A percentile compares a stretch with the other conserved stretches of the same genome.
Conservation (phyloP, 768 basidiomycete species). For the Suillus sp. region DNA sequence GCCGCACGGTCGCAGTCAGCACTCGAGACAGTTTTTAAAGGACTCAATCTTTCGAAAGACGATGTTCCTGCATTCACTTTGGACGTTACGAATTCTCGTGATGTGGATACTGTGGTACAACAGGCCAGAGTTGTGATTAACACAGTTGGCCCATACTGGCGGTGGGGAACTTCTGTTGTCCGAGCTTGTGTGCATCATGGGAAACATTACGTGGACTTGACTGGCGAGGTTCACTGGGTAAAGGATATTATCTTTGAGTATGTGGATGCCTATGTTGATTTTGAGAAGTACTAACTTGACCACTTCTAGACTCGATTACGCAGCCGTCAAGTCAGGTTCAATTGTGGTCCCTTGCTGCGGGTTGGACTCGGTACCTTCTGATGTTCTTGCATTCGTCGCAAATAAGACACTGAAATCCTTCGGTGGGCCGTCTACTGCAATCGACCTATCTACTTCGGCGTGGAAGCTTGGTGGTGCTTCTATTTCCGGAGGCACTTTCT, state of each 20-base stretch:
- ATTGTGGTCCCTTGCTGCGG: constrained; percentile 82
- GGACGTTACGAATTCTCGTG: constrained; percentile 56
- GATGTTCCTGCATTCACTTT: constrained; percentile 51
- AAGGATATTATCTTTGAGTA: constrained; percentile 60
- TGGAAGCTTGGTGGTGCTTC: constrained; percentile 34
- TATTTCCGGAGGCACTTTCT: constrained; percentile 41
- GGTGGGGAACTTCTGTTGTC: constrained; percentile 74
- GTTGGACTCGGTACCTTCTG: constrained; percentile 77
- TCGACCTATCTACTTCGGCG: constrained; percentile 61
- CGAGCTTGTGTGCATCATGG: constrained; percentile 75
- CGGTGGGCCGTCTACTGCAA: constrained; percentile 36
- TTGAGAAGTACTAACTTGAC: constrained; percentile 18
- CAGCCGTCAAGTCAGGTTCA: constrained; percentile 67
- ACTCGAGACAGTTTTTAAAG: constrained; percentile 52
- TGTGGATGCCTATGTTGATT: constrained; percentile 26
- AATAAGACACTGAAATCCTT: constrained; percentile 65
- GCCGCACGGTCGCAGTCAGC: constrained; percentile 70
- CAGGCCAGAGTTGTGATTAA: constrained; percentile 71
- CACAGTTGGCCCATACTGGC: constrained; percentile 74
- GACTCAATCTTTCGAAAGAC: constrained; percentile 41
- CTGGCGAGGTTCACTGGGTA: constrained; percentile 73
- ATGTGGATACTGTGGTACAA: constrained; percentile 60
- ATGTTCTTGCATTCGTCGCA: constrained; percentile 67
- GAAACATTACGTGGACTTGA: constrained; percentile 85
- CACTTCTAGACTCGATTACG: constrained; percentile 61